Evolutionary conservation across 345 rosid species (phyloP), one percentile per base, ranked within the genome.

Genomic region (Xanthoceras sorbifolium): DNA sequence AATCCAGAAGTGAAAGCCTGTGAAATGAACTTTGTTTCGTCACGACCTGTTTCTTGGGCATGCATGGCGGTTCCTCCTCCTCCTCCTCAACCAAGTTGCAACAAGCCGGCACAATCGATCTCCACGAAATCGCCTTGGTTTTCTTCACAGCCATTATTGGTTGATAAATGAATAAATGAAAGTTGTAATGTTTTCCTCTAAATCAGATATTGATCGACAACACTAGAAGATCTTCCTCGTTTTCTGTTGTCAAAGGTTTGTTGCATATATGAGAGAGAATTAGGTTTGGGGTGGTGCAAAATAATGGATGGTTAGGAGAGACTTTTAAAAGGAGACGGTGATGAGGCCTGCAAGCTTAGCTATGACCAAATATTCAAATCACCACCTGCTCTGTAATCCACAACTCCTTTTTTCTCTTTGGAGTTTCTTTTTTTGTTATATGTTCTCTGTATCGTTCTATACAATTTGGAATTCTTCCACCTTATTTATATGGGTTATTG

Each of bases 1-100:
- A 80, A 79, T 94, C 98, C 54, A 89, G 75, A 67, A 87, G 9
- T 4, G 89, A 84, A 55, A 91, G 23, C 78, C 97, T 84, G n/a
- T 78, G 89, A 38, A 87, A 86, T 1, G 98, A 92, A 52, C 76
- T 69, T 67, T 90, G 93, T 73, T 89, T 90, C 3, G 72, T 67
- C 9, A 59, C 81, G 8, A 71, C 80, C 68, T 79, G 71, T 61
- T 90, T 87, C 81, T 71, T 81, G 5, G 84, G 70, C 66, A 87
- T 86, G 12, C 65, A 5, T 1, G 83, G 7, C 12, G 71, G 20
- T 38, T 76, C 66, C 62, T 77, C 70, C 20, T 25, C 63, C 28
- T 52, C 78, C 9, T 6, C 28, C 1, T n/a, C 26, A 12, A 9
- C 14, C 12, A 9, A 9, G 22, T 9, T 46, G 83, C 82, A 87